Base-by-base conservation (phyloP, 192 early-diverging fungal genomes). In the Phlyctochytrium bullatum region DNA sequence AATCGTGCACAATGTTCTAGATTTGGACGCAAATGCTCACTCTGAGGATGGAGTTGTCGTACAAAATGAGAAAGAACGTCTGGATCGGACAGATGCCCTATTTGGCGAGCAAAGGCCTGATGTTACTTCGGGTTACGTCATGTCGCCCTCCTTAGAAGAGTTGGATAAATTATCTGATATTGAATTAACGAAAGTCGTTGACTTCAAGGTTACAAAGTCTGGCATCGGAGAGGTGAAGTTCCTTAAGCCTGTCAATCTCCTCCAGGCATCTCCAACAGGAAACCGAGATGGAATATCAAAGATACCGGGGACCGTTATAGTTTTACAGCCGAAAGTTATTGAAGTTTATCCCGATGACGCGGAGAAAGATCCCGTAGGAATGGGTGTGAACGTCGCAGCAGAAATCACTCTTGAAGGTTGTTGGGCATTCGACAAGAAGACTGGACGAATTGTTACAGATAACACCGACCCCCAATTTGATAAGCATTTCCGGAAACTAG, bases 341-440 rank as follows among this genome's bases (percentile, higher is more conserved):
- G 85, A 78, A 1, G 91, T 99, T 17, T 97, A 97, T 71, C 91
- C 92, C 0, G 89, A 93, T 59, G 88, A 93, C 36, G 68, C 69
- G 24, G 76, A 78, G 36, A 95, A 93, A 74, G 91, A 92, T 52
- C 84, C 89, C 2, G 84, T 83, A 28, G 97, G 97, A 6, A 68
- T 86, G 65, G 94, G 93, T 3, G 73, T 99, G 23, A 99, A 99
- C 70, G 92, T 94, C 0, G 88, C 88, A 0, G 95, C 95, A 1
- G 68, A 74, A 40, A 88, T 98, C 50, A 83, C 83, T 25, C 81
- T 99, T 52, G 80, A 89, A 24, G 66, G 80, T 14, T 96, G 93
- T 76, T 98, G 89, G 89, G 83, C 94, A 0, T 61, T 84, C n/a
- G 93, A 96, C 73, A 92, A 91, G 66, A 67, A 73, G 0, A 90